phyloP scores from a whole-genome alignment of 768 basidiomycete species.

The Pleurotus tuoliensis region DNA sequence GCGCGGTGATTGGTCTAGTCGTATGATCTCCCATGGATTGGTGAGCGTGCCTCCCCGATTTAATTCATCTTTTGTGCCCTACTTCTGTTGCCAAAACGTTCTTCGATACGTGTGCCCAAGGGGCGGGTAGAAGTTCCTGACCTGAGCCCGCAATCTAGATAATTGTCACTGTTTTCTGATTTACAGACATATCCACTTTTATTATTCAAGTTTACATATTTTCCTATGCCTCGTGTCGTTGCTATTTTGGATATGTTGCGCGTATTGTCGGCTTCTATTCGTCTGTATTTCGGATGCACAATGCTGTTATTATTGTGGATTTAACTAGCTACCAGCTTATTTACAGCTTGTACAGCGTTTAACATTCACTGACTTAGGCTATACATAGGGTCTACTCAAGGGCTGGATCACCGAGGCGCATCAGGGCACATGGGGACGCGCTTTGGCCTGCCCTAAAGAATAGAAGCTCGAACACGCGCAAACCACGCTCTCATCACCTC shows the following conservation, averaged over 20 bases:
- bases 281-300: not conserved
- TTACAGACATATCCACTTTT: constrained; percentile 1
- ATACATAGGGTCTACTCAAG: not conserved
- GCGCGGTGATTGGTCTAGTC: too few relatives aligned
- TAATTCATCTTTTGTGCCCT: not conserved
- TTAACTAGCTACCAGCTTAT: not conserved
- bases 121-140: not conserved
- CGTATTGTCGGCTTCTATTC: not conserved
- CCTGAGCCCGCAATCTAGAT: not conserved
- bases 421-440: constrained; percentile 2
- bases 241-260: not conserved
- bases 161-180: not conserved
- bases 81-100: constrained; percentile 1
- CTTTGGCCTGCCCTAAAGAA: constrained; percentile 1
- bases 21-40: not conserved
- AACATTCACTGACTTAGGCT: not conserved
- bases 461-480: not conserved
- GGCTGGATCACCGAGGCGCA: not conserved
- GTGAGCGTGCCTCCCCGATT: constrained; percentile 5
- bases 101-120: not conserved
- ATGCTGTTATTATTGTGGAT: not conserved
- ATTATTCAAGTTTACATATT: constrained; percentile 1
- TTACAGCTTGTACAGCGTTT: not conserved
- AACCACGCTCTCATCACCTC: constrained; percentile 6
- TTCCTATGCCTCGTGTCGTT: not conserved